Percentiles rank a stretch among this genome's conserved stretches.
Conservation (phyloP, 2,329 filamentous ascomycete genomes). For the Aureobasidium uvarum region DNA sequence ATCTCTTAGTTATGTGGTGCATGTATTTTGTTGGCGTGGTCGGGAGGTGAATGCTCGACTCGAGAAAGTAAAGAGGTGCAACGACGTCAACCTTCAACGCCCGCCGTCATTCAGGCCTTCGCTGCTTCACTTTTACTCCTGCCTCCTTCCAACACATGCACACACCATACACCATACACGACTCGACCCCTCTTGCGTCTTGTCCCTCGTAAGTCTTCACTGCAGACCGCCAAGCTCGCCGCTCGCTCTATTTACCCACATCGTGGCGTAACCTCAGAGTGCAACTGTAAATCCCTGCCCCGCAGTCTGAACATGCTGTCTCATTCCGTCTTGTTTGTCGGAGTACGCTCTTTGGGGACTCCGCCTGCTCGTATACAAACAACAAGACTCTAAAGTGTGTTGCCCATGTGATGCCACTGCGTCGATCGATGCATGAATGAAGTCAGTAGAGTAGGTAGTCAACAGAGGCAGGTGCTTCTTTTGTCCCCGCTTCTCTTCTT, state of each 20-base stretch:
- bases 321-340: conserved; percentile 17
- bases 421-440: not conserved
- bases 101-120: not conserved
- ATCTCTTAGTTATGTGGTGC: not conserved
- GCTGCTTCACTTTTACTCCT: conserved; percentile 1
- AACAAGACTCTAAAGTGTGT: not conserved
- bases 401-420: conserved; percentile 13
- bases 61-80: conserved; percentile 1
- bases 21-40: not conserved
- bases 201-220: not conserved
- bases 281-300: conserved; percentile 23
- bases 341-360: not conserved
- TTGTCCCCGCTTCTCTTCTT: not conserved
- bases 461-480: conserved; percentile 5
- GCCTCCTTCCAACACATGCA: not conserved
- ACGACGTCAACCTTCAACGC: conserved; percentile 6
- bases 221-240: not conserved
- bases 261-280: conserved; percentile 19
- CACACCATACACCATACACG: not conserved
- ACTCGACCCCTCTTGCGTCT: not conserved
- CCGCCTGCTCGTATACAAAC: not conserved
- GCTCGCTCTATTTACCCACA: conserved; percentile 7
- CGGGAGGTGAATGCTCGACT: not conserved
- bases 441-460: not conserved
- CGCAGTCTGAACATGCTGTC: conserved; percentile 10